phyloP scores from a whole-genome alignment of 2,329 filamentous ascomycete genomes.

The Paecilomyces sp. region DNA sequence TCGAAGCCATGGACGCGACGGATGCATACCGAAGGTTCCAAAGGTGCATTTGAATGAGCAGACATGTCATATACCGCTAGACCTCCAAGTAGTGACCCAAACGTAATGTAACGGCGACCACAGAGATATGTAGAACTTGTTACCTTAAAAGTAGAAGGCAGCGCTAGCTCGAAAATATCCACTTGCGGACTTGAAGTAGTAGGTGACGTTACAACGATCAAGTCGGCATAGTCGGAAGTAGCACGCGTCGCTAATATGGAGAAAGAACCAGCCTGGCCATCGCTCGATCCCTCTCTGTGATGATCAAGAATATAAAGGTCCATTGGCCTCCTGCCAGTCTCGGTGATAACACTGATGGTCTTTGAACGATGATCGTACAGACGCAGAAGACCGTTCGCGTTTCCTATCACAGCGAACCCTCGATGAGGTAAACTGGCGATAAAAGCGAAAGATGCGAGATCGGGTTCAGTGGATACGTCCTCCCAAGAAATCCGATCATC shows the following conservation, averaged over 20 bases:
- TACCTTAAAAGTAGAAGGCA: conserved; percentile 43
- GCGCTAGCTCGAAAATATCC: conserved; percentile 13
- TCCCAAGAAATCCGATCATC: conserved; percentile 17
- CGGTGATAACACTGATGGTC: conserved; percentile 17
- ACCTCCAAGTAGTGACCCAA: conserved; percentile 52
- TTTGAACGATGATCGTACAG: conserved; percentile 26
- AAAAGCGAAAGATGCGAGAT: conserved; percentile 22
- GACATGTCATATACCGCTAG: conserved; percentile 41
- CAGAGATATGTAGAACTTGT: conserved; percentile 41
- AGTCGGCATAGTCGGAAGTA: conserved; percentile 17
- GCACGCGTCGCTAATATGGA: conserved; percentile 21
- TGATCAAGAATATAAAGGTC: conserved; percentile 19
- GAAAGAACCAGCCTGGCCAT: conserved; percentile 6
- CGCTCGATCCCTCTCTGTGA: conserved; percentile 1
- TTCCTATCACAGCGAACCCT: conserved; percentile 28
- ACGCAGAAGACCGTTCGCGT: conserved; percentile 23
- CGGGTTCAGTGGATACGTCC: conserved; percentile 18
- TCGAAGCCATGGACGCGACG: conserved; percentile 46
- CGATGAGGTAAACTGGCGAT: conserved; percentile 21
- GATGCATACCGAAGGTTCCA: conserved; percentile 16
- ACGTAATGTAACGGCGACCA: conserved; percentile 29
- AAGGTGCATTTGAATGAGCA: conserved; percentile 5
- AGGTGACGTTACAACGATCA: conserved; percentile 16
- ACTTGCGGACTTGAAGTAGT: conserved; percentile 31
- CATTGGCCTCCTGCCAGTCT: conserved; percentile 20